Conservation (phyloP, 306 rosid species). For the Mimosa bimucronata region DNA sequence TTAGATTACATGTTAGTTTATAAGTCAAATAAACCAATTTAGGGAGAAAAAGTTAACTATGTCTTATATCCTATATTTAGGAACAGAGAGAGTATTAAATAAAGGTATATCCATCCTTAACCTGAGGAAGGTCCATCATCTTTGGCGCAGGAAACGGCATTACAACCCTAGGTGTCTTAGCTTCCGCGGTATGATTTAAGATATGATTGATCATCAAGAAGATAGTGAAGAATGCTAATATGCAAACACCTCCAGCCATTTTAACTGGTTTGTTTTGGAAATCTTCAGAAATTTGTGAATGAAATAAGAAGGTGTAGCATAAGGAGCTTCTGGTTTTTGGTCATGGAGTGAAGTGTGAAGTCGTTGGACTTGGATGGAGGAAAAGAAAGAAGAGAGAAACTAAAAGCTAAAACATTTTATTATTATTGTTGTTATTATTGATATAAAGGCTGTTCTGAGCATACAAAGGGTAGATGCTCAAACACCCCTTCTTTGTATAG, state of each 20-base stretch:
- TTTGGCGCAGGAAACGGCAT: conserved; percentile 89
- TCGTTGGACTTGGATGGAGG: background rate
- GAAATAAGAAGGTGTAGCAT: background rate
- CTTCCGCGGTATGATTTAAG: conserved; percentile 37
- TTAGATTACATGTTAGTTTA: too few species aligned
- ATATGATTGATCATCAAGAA: conserved; percentile 54
- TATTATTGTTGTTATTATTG: too few species aligned
- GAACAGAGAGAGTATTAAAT: background rate
- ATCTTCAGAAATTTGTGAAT: conserved; percentile 3
- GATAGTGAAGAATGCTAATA: conserved; percentile 59
- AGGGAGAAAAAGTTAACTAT: too few species aligned
- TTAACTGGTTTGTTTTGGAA: background rate
- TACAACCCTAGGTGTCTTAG: conserved; percentile 56
- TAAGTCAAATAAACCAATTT: too few species aligned
- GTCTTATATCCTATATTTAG: too few species aligned
- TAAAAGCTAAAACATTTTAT: too few species aligned
- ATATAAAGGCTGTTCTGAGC: too few species aligned
- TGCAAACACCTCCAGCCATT: conserved; percentile 64
- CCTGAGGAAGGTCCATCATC: conserved; percentile 94
- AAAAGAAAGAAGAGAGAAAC: background rate
- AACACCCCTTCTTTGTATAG: too few species aligned
- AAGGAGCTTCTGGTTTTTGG: background rate
- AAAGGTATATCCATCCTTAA: conserved; percentile 29
- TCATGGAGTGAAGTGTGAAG: background rate
- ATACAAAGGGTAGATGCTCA: too few species aligned